Evolutionary conservation across 495 filamentous ascomycete genomes (phyloP), one percentile per base, ranked within the genome.

Genomic region (Bombardia bombarda): DNA sequence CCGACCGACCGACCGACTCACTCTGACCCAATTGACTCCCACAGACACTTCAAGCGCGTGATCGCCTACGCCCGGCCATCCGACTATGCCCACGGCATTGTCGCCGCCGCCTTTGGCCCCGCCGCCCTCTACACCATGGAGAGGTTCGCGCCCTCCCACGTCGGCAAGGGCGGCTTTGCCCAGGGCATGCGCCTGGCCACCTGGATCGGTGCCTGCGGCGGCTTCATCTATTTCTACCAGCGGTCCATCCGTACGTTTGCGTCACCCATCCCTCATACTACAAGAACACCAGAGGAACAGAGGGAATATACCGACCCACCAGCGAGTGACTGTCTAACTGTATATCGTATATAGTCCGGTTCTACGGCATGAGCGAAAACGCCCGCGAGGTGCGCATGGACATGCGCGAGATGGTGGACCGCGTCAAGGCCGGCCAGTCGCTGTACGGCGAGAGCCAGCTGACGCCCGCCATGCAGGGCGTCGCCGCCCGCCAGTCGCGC

Each of bases 401-500:
- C 60, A 98, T 95, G 88, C 78, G 77, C 42, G 92, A 98, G 72
- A 98, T 98, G 92, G 89, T 95, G 4, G 77, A 80, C 57, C 89
- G 86, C 61, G 89, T 96, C 53, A 97, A 97, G 73, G 78, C 70
- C 37, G 90, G 88, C 36, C 75, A 94, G 65, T 79, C 93, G 16
- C 67, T 97, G n/a, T 98, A 98, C 62, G 92, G 92, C 45, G 75
- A 70, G 42, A 88, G 83, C 42, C 68, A 65, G 18, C 60, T 95
- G 43, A 82, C 84, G 19, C 76, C 87, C 44, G 83, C 96, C 62
- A 80, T 95, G 70, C 92, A 98, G 68, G 93, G 92, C 38, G 85
- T 95, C 18, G 90, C 93, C 35, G 77, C 86, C 23, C 74, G 92
- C 46, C 95, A 97, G 67, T 95, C 89, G 25, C 74, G 92, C 58